Base-by-base conservation (phyloP, 23 red algal genomes). In the Rhodosorus marinus region DNA sequence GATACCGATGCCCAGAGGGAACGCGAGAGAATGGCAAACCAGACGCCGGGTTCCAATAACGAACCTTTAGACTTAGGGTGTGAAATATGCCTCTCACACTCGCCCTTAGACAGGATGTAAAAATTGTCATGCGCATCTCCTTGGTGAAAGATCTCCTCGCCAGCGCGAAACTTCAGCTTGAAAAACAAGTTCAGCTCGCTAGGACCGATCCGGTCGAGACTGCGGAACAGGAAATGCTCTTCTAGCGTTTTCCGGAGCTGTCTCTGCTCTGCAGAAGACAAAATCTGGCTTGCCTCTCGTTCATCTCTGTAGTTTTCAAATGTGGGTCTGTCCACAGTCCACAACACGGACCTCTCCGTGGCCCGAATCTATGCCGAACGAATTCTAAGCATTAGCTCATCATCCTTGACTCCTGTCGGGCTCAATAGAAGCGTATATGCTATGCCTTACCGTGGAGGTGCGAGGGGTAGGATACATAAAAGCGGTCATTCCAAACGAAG, bases 121-220 rank as follows among this genome's bases (percentile, higher is more conserved):
- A 95, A 84, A 57, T 95, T 95, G 34, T 95, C 88, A 43, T 73
- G 78, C 19, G 51, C 34, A 34, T 95, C 72, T 31, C 78, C 88
- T 55, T 95, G 88, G 52, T 83, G 43, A 49, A 95, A 95, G 1
- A 95, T 61, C 9, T 54, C 52, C 47, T 95, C 88, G 23, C 76
- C 75, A 14, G 88, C 75, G 1, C 74, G 68, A 60, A 95, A 95
- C 27, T 76, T 95, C 24, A 95, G 78, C 9, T 59, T 11, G 62
- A 95, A 95, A 47, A 95, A 95, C 14, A 60, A 27, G 14, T 67
- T 55, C 7, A 95, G 52, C 52, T 95, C 77, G 31, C 76, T 47
- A 23, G 76, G 75, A 0, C 78, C 78, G 0, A 95, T 69, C 47
- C 67, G 69, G 47, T 95, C 88, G 27, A 95, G 56, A 36, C 74